Evolutionary conservation across 208 protist genomes (phyloP).

Genomic region (Herpetomonas tarakana): DNA sequence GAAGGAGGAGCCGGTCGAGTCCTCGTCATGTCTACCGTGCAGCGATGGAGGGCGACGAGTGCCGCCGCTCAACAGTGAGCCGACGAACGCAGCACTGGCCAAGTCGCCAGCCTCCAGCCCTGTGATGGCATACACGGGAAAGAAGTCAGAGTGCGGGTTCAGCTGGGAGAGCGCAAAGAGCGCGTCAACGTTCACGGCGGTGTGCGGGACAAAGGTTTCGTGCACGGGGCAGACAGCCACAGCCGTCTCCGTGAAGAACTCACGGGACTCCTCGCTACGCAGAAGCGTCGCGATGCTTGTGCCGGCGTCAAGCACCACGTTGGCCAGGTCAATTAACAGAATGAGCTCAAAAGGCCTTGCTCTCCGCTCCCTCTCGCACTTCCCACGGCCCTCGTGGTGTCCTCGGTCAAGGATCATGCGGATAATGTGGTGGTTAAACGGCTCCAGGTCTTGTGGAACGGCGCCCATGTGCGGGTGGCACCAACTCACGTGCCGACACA

Average conservation of each 20-base stretch:
- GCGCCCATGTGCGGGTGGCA: conserved; percentile 49
- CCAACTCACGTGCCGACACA: conserved; percentile 65
- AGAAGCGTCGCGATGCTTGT: conserved; percentile 41
- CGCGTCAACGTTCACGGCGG: conserved; percentile 42
- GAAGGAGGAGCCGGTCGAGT: no score
- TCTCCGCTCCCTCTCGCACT: neutral
- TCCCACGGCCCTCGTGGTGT: neutral
- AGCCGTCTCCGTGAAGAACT: conserved; percentile 35
- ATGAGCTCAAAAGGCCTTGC: conserved; percentile 34
- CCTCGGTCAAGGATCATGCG: conserved; percentile 15
- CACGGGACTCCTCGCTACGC: conserved; percentile 20
- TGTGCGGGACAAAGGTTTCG: conserved; percentile 75
- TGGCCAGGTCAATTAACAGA: conserved; percentile 68
- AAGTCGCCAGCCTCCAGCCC: conserved; percentile 72
- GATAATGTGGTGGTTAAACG: conserved; percentile 50
- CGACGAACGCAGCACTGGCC: conserved; percentile 35
- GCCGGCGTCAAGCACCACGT: conserved; percentile 47
- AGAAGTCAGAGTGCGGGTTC: conserved; percentile 60
- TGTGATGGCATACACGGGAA: conserved; percentile 56
- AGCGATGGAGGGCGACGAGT: no score
- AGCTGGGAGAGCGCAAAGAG: conserved; percentile 64
- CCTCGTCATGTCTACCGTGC: no score
- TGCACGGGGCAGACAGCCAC: conserved; percentile 60
- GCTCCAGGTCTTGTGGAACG: conserved; percentile 31
- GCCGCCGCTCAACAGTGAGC: conserved; percentile 19